Conservation (phyloP, 2,329 filamentous ascomycete species). For the Pyricularia grisea region DNA sequence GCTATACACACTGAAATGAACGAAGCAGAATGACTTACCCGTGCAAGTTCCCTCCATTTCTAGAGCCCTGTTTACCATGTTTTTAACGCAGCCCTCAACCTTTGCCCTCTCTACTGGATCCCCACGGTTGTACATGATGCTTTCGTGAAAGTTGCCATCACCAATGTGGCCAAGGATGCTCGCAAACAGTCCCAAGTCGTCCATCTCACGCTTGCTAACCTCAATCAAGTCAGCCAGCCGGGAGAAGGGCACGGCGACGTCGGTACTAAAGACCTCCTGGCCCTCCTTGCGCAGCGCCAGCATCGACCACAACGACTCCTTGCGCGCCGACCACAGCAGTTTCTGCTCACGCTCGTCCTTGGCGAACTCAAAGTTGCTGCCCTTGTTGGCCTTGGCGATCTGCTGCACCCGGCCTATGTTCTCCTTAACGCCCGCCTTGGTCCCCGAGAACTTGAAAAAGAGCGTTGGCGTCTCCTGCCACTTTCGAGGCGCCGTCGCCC, state of each 20-base stretch:
- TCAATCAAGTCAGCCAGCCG: conserved; percentile 67
- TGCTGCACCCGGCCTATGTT: conserved; percentile 61
- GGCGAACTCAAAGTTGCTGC: conserved; percentile 67
- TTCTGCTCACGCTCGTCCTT: conserved; percentile 61
- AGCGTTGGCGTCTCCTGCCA: conserved; percentile 72
- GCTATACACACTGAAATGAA: not conserved
- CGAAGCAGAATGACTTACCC: conserved; percentile 21
- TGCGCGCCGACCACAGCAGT: conserved; percentile 70
- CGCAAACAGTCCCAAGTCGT: conserved; percentile 75
- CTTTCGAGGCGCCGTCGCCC: conserved; percentile 55
- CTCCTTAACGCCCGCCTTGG: conserved; percentile 66
- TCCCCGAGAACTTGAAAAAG: conserved; percentile 82
- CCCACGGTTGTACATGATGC: conserved; percentile 74
- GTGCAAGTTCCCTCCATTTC: conserved; percentile 94
- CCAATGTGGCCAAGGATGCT: conserved; percentile 85
- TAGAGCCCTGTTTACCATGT: conserved; percentile 83
- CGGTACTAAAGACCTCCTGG: conserved; percentile 71
- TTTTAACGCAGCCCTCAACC: conserved; percentile 73
- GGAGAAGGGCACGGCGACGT: conserved; percentile 75
- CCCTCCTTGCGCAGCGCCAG: conserved; percentile 56
- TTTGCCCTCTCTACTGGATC: conserved; percentile 61
- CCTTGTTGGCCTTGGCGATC: conserved; percentile 56
- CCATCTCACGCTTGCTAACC: conserved; percentile 80
- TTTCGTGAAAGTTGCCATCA: conserved; percentile 91
- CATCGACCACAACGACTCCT: conserved; percentile 80